Evolutionary conservation across 306 rosid genomes (phyloP), one percentile per base, ranked within the genome.

Genomic region (Vigna reflexopilosa): DNA sequence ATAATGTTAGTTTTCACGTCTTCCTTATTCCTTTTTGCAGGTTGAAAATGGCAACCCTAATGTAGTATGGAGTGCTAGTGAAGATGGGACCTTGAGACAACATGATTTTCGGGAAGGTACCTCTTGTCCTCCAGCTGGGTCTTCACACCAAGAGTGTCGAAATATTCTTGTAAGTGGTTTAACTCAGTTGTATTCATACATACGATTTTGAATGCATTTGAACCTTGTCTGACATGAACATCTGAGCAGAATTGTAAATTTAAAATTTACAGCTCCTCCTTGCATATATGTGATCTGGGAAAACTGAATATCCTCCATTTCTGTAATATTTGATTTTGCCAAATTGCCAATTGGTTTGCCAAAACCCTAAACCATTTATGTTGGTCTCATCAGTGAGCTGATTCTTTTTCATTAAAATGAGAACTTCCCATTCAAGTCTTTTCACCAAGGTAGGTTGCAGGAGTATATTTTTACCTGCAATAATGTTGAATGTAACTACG

Each of bases 41-140:
- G 98, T 93, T 86, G 98, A 96, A 88, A 85, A 82, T 68, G 99
- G 99, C 76, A 96, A 96, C 78, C 99, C 98, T 80, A 90, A 93
- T 80, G 93, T 96, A 78, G 91, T 96, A 82, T 96, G 99, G 99
- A 96, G 99, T 87, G 98, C 99, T 47, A 96, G 99, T 85, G 99
- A 96, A 85, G 99, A 96, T 87, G 99, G 99, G 71, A 96, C 99
- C 81, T 83, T 96, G 80, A 87, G 99, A 80, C 99, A 96, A 77
- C 98, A 96, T 86, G 99, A 96, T 79, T 81, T 93, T 76, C 99
- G 99, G 67, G 96, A 89, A 87, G 89, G 93, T 76, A 82, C 90
- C 61, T 81, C 97, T 64, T 96, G 99, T 84, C 93, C 97, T 68
- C 94, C 94, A 11, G 91, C 90, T 73, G 97, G 98, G 80, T 90